A percentile compares a stretch with the other conserved stretches of the same genome.
These are phyloP conservation scores for Salicornia ramosissima DNA, from an alignment of 148 eudicot species.

Conservation along the genomic window DNA sequence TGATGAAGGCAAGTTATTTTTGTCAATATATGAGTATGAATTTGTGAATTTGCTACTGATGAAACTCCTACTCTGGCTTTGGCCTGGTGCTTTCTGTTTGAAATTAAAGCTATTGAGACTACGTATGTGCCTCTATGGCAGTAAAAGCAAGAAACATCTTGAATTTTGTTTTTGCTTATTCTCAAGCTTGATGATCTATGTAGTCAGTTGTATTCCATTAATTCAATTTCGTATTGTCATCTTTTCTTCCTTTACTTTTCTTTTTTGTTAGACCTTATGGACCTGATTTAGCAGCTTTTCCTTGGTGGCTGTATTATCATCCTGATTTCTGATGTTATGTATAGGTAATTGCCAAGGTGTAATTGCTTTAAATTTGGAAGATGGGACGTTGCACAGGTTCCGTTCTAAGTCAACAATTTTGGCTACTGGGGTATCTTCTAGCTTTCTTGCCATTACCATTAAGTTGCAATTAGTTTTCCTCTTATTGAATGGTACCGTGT, in stretches of 20 bases:
- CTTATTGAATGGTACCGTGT: neutral
- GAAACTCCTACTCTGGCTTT: neutral
- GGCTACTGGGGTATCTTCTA: conserved; percentile 86
- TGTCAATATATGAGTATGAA: neutral
- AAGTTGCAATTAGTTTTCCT: neutral
- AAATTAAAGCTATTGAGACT: neutral
- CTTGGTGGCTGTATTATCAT: neutral
- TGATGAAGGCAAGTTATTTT: conserved; percentile 55
- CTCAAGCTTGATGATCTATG: neutral
- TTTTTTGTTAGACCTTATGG: neutral
- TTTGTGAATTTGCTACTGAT: neutral
- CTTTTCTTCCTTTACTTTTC: neutral
- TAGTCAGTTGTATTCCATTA: neutral
- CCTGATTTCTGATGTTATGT: conserved; percentile 10
- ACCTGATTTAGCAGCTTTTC: neutral
- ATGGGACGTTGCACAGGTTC: conserved; percentile 90
- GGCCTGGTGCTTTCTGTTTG: neutral
- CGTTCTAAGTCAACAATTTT: conserved; percentile 78
- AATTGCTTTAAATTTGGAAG: conserved; percentile 94
- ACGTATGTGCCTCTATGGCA: neutral
- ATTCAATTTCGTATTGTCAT: neutral
- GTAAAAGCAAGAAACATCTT: neutral
- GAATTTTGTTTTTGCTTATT: neutral
- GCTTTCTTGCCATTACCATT: no score
- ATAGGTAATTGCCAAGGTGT: conserved; percentile 95